A percentile compares a stretch with the other conserved stretches of the same genome.
These are phyloP conservation scores for Borovskyia barvae DNA, from an alignment of 208 protist species.

Conservation along the genomic window DNA sequence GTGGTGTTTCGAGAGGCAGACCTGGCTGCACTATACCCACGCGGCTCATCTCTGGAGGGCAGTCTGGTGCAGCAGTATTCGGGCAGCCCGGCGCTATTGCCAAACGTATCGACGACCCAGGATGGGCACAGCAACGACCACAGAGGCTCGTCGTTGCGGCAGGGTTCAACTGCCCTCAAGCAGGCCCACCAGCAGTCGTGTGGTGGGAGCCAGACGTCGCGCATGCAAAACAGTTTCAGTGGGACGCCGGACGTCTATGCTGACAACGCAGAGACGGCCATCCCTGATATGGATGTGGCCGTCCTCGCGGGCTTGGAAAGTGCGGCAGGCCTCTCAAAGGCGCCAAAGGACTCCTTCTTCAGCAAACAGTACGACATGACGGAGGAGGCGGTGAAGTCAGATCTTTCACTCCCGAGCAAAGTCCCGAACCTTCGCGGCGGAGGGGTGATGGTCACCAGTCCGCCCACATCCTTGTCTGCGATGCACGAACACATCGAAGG, in stretches of 20 bases:
- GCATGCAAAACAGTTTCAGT: not conserved
- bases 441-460: not conserved
- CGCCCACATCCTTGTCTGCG: not conserved
- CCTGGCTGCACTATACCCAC: conserved; percentile 3
- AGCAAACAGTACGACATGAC: conserved; percentile 23
- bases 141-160: not conserved
- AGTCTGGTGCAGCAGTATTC: conserved; percentile 11
- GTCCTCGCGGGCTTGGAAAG: conserved; percentile 1
- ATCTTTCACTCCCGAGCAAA: not conserved
- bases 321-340: not conserved
- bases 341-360: conserved; percentile 12
- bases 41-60: conserved; percentile 12
- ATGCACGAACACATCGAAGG: conserved; percentile 23
- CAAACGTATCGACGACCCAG: not conserved
- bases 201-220: not conserved
- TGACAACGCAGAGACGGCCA: conserved; percentile 14
- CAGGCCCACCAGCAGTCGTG: not conserved
- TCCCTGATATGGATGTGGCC: conserved; percentile 46
- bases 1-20: conserved; percentile 39
- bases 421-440: not conserved
- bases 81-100: conserved; percentile 6
- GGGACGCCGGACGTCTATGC: not conserved
- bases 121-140: not conserved
- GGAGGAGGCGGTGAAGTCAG: not conserved
- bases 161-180: not conserved